These are phyloP conservation scores for Capillidium rhysosporum DNA, from an alignment of 371 early-diverging fungal species.

Conservation along the genomic window DNA sequence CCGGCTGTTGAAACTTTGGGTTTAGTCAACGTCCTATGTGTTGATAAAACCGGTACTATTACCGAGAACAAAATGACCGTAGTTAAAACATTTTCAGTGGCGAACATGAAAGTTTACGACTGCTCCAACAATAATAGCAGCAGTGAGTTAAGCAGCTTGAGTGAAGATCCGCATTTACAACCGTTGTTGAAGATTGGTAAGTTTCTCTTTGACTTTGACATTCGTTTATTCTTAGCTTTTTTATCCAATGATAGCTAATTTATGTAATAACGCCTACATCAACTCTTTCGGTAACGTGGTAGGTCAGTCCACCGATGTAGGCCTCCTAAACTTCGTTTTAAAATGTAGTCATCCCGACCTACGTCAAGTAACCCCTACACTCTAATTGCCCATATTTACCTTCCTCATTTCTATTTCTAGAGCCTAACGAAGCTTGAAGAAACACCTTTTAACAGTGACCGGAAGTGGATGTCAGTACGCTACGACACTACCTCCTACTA, in stretches of 20 bases:
- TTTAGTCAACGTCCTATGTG: conserved; percentile 76
- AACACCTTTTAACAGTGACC: conserved; percentile 77
- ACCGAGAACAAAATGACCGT: conserved; percentile 86
- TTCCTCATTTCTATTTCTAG: conserved; percentile 19
- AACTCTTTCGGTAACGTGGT: conserved; percentile 34
- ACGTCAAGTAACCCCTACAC: not conserved
- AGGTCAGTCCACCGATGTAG: conserved; percentile 76
- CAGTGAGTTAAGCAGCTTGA: conserved; percentile 29
- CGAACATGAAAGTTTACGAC: conserved; percentile 13
- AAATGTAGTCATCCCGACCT: not conserved
- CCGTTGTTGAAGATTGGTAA: conserved; percentile 25
- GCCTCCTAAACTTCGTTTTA: conserved; percentile 48
- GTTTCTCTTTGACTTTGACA: conserved; percentile 41
- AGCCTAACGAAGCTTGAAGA: conserved; percentile 16
- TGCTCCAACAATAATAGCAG: conserved; percentile 40
- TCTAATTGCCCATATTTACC: not conserved
- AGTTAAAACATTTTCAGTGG: conserved; percentile 39
- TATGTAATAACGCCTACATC: conserved; percentile 57
- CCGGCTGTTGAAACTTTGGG: conserved; percentile 86
- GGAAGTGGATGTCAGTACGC: conserved; percentile 69
- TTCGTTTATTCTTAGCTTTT: conserved; percentile 30
- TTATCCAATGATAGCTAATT: conserved; percentile 11
- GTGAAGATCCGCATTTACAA: conserved; percentile 19
- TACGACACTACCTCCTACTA: conserved; percentile 12
- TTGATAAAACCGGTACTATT: conserved; percentile 90